phyloP scores from a whole-genome alignment of 495 filamentous ascomycete genomes.

The Penicillium lagena region DNA sequence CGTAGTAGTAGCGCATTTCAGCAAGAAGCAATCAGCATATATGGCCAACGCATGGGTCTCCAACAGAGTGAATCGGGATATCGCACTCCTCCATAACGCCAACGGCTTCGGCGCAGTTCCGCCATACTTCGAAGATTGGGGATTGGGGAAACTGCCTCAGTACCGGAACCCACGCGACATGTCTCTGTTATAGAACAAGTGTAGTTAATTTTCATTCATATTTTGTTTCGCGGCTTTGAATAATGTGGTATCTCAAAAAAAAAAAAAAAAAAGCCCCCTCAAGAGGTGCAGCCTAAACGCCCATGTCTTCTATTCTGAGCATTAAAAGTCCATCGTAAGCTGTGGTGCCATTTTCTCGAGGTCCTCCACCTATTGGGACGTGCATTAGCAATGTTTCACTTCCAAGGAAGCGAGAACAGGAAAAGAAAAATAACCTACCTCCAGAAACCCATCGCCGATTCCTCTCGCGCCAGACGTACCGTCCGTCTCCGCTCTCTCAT shows the following conservation, averaged over 20 bases:
- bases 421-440: conserved; percentile 45
- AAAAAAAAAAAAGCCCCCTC: neutral
- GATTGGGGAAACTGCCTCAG: conserved; percentile 12
- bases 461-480: conserved; percentile 20
- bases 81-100: conserved; percentile 21
- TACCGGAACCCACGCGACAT: conserved; percentile 19
- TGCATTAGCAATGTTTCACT: conserved; percentile 4
- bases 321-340: conserved; percentile 77
- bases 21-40: conserved; percentile 20
- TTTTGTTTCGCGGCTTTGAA: neutral
- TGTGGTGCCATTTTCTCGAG: conserved; percentile 88
- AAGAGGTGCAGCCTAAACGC: conserved; percentile 6
- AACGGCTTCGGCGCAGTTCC: conserved; percentile 18
- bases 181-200: conserved; percentile 12
- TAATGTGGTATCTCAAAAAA: conserved; percentile 7
- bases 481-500: conserved; percentile 51
- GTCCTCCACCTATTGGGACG: conserved; percentile 46
- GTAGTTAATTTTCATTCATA: neutral
- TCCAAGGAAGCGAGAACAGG: neutral
- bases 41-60: conserved; percentile 14
- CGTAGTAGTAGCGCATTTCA: conserved; percentile 18
- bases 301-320: neutral
- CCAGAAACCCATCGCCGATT: conserved; percentile 57
- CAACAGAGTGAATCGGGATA: conserved; percentile 17
- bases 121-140: conserved; percentile 19